Base-by-base conservation (phyloP, 345 rosid genomes). In the Eucalyptus caleyi region DNA sequence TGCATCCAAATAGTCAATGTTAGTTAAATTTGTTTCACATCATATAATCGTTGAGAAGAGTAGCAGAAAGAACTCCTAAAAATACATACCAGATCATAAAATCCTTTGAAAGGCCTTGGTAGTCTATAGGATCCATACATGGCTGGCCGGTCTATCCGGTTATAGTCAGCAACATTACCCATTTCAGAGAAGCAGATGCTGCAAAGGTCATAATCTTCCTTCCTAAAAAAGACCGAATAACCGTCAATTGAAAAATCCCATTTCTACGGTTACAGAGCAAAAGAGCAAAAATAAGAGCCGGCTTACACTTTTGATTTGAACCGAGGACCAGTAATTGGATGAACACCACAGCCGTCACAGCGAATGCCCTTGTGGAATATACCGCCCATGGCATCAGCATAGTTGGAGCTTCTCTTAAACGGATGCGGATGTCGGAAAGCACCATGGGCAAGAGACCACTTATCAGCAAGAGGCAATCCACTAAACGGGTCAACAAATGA, bases 221-320 rank as follows among this genome's bases (percentile, higher is more conserved):
- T 93, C 67, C 99, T 98, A 96, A 91, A 94, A 53, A 65, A 86
- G 12, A 49, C 42, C 11, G 59, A 27, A 30, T 5, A 86, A 56
- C 50, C 30, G 10, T 19, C 86, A 26, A 49, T 45, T 11, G 37
- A 37, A 49, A 37, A 50, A 62, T 72, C 26, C 53, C 82, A 80
- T 18, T 50, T 62, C 11, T 42, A 56, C 10, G 9, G 7, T 89
- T 5, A 42, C 88, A 32, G 47, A 54, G 42, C 9, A 81, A 62
- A 44, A 32, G 47, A 54, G 42, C 9, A 81, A 62, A 44, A 86
- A 42, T 65, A 44, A 86, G 37, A 34, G 91, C 27, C 24, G 67
- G 86, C 99, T 95, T 96, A 98, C 99, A 96, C 96, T 94, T 93
- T 96, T 12, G 99, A 98, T 92, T 95, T 97, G 91, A 93, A 96